Evolutionary conservation across 371 early-diverging fungal genomes (phyloP), one percentile per base, ranked within the genome.

Genomic region (Mortierella sp.): DNA sequence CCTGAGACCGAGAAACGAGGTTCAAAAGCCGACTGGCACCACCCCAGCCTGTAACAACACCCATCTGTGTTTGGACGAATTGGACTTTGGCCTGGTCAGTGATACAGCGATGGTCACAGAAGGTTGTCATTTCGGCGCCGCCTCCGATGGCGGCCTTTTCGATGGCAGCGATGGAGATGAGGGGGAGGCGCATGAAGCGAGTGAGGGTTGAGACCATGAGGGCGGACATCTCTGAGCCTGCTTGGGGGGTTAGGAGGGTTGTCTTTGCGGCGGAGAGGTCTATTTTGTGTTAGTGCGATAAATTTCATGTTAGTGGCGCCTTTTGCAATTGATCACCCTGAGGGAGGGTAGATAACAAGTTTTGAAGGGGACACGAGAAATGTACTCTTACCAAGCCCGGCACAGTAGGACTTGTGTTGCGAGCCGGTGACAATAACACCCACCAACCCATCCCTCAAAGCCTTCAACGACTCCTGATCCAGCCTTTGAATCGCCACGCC

Each of bases 121-220:
- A 91, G 0, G 93, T 91, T 4, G 92, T 80, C 54, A 95, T 83
- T 77, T 96, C 96, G 6, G 95, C 94, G 14, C 96, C 96, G 11
- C 95, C 96, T 8, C 95, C 96, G 38, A 95, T 88, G 29, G 93
- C 94, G 16, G 90, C 88, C 49, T 94, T 93, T 14, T 93, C 91
- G 27, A 95, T 87, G 0, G 93, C 91, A 0, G 94, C 95, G 18
- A 94, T 88, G 4, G 94, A 89, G 38, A 95, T 78, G 44, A 93
- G 75, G 1, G 94, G 93, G 6, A 96, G 87, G 1, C 90, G 88
- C 71, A 90, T 75, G 60, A 96, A 88, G 4, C 92, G 88, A 0
- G 90, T 77, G 32, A 96, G 72, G 29, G 92, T 90, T 71, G 92
- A 89, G 74, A 92, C 89, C 94, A 94, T 94, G n/a, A 94, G 85